phyloP scores from a whole-genome alignment of 768 basidiomycete species.

The Phlegmacium glaucopus region DNA sequence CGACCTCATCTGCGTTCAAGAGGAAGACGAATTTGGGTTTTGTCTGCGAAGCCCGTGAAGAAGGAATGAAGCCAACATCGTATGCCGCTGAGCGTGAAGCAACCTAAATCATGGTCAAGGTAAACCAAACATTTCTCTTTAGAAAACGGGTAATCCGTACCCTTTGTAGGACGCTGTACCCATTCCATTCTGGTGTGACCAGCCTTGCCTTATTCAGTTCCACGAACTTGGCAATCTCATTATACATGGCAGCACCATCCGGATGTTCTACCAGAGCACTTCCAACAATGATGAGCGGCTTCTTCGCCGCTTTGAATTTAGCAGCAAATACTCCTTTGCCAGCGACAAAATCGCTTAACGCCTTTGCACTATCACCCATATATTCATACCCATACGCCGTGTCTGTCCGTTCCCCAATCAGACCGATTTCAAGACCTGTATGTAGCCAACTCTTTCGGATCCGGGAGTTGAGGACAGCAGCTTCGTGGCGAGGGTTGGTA shows the following conservation, averaged over 20 bases:
- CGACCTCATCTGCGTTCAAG: slow-evolving; percentile 92
- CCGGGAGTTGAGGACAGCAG: slow-evolving; percentile 94
- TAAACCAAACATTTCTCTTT: background rate
- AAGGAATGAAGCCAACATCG: slow-evolving; percentile 91
- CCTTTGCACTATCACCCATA: slow-evolving; percentile 73
- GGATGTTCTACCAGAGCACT: slow-evolving; percentile 82
- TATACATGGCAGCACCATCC: slow-evolving; percentile 77
- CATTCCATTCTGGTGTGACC: slow-evolving; percentile 91
- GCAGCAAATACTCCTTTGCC: slow-evolving; percentile 78
- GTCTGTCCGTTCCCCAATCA: slow-evolving; percentile 89
- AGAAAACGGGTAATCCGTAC: slow-evolving; percentile 42
- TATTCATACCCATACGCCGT: slow-evolving; percentile 93
- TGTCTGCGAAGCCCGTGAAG: slow-evolving; percentile 67
- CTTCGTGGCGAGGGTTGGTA: slow-evolving; percentile 96
- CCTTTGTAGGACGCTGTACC: slow-evolving; percentile 89
- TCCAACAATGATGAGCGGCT: slow-evolving; percentile 91
- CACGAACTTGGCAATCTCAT: slow-evolving; percentile 76
- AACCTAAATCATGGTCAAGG: slow-evolving; percentile 40
- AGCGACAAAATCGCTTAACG: slow-evolving; percentile 71
- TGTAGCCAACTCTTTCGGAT: slow-evolving; percentile 95
- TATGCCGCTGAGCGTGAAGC: slow-evolving; percentile 94
- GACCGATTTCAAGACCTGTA: slow-evolving; percentile 78
- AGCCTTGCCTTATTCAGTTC: slow-evolving; percentile 72
- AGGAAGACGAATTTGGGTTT: slow-evolving; percentile 96
- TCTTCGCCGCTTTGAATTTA: slow-evolving; percentile 88